Percentiles rank a stretch among this genome's conserved stretches.
These are phyloP conservation scores for Phragmites australis DNA, from an alignment of 176 grass and related monocot genomes.

Conservation along the genomic window DNA sequence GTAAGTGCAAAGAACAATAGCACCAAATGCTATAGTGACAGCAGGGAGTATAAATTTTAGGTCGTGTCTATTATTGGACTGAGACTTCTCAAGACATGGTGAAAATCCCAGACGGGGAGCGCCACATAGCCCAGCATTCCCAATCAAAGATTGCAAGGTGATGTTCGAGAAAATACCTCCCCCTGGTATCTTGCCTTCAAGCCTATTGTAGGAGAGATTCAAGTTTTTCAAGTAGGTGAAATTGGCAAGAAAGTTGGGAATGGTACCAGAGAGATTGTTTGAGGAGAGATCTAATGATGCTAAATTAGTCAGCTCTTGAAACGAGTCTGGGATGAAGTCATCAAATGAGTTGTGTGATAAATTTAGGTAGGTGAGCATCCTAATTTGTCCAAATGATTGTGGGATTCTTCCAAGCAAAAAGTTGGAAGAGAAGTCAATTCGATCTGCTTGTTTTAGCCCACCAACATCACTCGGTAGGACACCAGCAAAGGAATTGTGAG, in stretches of 20 bases:
- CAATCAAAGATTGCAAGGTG: background rate
- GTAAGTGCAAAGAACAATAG: no score
- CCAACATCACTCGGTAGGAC: background rate
- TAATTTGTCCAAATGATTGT: background rate
- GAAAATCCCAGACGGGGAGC: background rate
- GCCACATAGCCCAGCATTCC: background rate
- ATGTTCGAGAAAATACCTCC: background rate
- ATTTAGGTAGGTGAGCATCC: background rate
- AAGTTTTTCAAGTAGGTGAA: background rate
- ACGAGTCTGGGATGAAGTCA: background rate
- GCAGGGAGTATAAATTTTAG: background rate
- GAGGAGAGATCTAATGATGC: background rate
- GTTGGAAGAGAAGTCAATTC: background rate
- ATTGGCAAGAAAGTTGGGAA: background rate
- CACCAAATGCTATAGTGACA: background rate
- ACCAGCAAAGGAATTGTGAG: background rate
- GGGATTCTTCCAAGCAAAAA: background rate
- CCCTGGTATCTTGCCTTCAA: background rate
- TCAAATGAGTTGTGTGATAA: background rate
- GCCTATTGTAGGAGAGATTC: background rate
- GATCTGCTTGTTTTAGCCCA: background rate
- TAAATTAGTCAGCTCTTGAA: background rate
- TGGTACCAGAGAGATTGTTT: background rate
- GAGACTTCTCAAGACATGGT: background rate
- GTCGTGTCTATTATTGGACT: background rate